Percentiles rank a stretch among this genome's conserved stretches.
Evolutionary conservation across 306 rosid species (phyloP).

Genomic region (Quercus mongolica): DNA sequence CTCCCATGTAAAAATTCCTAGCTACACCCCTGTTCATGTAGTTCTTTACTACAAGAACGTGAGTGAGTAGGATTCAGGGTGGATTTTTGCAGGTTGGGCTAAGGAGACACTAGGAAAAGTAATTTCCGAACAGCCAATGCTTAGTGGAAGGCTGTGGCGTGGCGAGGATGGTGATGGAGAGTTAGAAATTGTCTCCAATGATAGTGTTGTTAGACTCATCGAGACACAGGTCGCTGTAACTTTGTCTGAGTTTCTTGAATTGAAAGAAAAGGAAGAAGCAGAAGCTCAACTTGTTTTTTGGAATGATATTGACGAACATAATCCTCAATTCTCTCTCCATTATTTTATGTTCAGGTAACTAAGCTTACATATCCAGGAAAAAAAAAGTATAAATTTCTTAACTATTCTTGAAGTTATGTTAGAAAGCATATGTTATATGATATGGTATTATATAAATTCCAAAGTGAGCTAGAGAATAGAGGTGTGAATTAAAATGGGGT

Average conservation of each 20-base stretch:
- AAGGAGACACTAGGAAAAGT: slow-evolving; percentile 45
- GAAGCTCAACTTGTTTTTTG: slow-evolving; percentile 58
- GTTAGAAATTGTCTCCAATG: slow-evolving; percentile 42
- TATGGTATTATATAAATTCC: no score
- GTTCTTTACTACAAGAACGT: slow-evolving; percentile 35
- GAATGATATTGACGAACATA: slow-evolving; percentile 41
- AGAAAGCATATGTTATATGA: no score
- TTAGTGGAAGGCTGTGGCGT: slow-evolving; percentile 43
- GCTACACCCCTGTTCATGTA: slow-evolving; percentile 10
- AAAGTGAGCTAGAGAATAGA: no score
- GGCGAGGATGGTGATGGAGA: not conserved
- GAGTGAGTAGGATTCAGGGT: slow-evolving; percentile 14
- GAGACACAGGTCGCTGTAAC: slow-evolving; percentile 19
- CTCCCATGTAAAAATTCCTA: no score
- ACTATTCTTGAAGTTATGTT: no score
- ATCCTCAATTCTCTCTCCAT: slow-evolving; percentile 42
- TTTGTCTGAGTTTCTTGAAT: slow-evolving; percentile 34
- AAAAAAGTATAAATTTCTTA: no score
- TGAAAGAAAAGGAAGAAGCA: slow-evolving; percentile 9
- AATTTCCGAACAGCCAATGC: slow-evolving; percentile 37
- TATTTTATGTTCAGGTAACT: slow-evolving; percentile 18
- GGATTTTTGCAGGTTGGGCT: slow-evolving; percentile 51
- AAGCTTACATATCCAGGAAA: no score
- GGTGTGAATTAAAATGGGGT: no score
- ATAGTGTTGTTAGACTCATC: slow-evolving; percentile 47